A percentile compares a stretch with the other conserved stretches of the same genome.
Evolutionary conservation across 371 early-diverging fungal genomes (phyloP).

Genomic region (Apophysomyces ossiformis): DNA sequence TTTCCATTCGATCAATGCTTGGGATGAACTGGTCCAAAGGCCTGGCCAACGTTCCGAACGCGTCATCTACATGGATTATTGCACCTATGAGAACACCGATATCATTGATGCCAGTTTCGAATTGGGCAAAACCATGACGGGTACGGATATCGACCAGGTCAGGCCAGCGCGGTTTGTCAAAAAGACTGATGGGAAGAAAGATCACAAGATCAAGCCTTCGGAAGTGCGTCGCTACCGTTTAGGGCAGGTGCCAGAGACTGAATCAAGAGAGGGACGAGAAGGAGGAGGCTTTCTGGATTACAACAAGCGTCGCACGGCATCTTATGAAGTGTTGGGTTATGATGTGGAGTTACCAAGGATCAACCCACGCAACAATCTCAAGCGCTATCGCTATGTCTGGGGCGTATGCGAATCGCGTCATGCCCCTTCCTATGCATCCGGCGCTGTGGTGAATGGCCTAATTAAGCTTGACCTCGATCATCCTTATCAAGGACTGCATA

Average conservation of each 20-base stretch:
- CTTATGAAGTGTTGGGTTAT: slow-evolving; percentile 43
- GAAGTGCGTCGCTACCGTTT: slow-evolving; percentile 53
- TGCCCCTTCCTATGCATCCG: slow-evolving; percentile 53
- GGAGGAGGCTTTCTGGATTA: slow-evolving; percentile 24
- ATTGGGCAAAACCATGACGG: slow-evolving; percentile 40
- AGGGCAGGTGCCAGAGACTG: slow-evolving; percentile 34
- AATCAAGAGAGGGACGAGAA: background rate
- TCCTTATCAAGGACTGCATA: slow-evolving; percentile 36
- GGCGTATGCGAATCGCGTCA: slow-evolving; percentile 56
- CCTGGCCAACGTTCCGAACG: slow-evolving; percentile 44
- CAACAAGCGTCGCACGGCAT: slow-evolving; percentile 48
- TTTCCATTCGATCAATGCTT: slow-evolving; percentile 67
- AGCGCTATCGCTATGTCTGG: slow-evolving; percentile 59
- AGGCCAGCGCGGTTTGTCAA: slow-evolving; percentile 47
- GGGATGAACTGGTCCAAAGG: slow-evolving; percentile 51
- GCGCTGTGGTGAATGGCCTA: slow-evolving; percentile 54
- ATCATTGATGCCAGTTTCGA: slow-evolving; percentile 57
- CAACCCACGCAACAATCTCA: slow-evolving; percentile 51
- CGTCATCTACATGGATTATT: slow-evolving; percentile 50
- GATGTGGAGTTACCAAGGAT: slow-evolving; percentile 68
- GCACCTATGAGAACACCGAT: slow-evolving; percentile 54
- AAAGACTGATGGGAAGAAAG: slow-evolving; percentile 37
- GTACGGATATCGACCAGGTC: slow-evolving; percentile 34
- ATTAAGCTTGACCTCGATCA: slow-evolving; percentile 60
- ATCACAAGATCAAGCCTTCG: slow-evolving; percentile 44